A percentile compares a stretch with the other conserved stretches of the same genome.
These are phyloP conservation scores for Rosa persica DNA, from an alignment of 306 rosid species.

Conservation along the genomic window DNA sequence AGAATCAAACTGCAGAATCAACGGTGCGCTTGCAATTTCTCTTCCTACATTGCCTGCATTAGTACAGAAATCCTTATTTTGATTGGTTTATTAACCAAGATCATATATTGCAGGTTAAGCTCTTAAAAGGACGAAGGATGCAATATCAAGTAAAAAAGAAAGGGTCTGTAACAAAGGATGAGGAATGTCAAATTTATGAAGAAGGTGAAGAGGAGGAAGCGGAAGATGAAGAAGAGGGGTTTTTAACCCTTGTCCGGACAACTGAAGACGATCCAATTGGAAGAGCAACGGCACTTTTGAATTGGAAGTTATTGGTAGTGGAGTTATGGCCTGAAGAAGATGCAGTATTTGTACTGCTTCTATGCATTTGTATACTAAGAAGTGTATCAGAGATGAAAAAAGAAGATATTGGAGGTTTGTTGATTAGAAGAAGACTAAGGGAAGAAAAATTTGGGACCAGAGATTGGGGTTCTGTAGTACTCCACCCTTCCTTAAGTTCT, in stretches of 20 bases:
- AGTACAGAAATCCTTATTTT: slow-evolving; percentile 1
- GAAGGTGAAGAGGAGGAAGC: slow-evolving; percentile 34
- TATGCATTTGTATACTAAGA: slow-evolving; percentile 70
- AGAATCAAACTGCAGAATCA: slow-evolving; percentile 51
- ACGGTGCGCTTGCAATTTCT: slow-evolving; percentile 42
- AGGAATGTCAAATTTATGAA: slow-evolving; percentile 16
- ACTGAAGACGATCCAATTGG: slow-evolving; percentile 70
- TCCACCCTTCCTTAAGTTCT: slow-evolving; percentile 58
- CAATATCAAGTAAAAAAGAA: slow-evolving; percentile 48
- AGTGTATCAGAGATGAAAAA: slow-evolving; percentile 74
- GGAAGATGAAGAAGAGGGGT: slow-evolving; percentile 57
- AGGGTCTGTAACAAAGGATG: slow-evolving; percentile 28
- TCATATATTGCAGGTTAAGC: slow-evolving; percentile 55
- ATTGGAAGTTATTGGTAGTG: slow-evolving; percentile 72
- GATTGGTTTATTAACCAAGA: slow-evolving; percentile 10
- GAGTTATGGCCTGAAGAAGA: slow-evolving; percentile 88
- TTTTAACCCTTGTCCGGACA: slow-evolving; percentile 65
- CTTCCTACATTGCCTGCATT: slow-evolving; percentile 6
- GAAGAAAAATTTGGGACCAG: slow-evolving; percentile 60
- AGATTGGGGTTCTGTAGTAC: slow-evolving; percentile 83
- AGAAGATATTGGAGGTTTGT: slow-evolving; percentile 69
- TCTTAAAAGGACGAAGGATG: slow-evolving; percentile 76
- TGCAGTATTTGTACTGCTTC: slow-evolving; percentile 64
- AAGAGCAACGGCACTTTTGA: slow-evolving; percentile 78
- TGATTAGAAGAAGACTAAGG: slow-evolving; percentile 72